A percentile compares a stretch with the other conserved stretches of the same genome.
These are phyloP conservation scores for Cicer yamashitae DNA, from an alignment of 306 rosid genomes.

Conservation along the genomic window DNA sequence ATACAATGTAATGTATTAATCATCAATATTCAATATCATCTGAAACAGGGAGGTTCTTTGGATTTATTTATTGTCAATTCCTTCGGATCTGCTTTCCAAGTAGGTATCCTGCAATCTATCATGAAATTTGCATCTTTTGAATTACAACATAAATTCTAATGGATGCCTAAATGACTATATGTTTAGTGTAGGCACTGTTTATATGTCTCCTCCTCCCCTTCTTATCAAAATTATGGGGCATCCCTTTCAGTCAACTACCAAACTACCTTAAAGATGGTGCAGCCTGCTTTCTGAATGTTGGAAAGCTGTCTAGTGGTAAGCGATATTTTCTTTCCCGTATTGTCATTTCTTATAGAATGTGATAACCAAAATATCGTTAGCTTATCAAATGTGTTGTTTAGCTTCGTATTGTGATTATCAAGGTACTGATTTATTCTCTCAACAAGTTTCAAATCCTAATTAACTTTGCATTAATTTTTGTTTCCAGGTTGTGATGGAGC, in stretches of 20 bases:
- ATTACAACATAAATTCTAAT: constrained; percentile 1
- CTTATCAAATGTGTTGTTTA: neutral
- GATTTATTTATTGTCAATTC: constrained; percentile 93
- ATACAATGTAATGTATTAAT: constrained; percentile 16
- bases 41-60: constrained; percentile 77
- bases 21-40: constrained; percentile 42
- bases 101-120: constrained; percentile 48
- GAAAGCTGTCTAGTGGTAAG: constrained; percentile 71
- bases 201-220: constrained; percentile 81
- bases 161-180: constrained; percentile 38
- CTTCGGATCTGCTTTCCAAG: constrained; percentile 92
- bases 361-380: neutral
- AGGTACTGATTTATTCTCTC: neutral
- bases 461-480: constrained; percentile 32
- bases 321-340: constrained; percentile 22
- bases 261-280: constrained; percentile 85
- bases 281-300: constrained; percentile 83
- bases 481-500: constrained; percentile 63
- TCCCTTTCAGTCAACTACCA: constrained; percentile 83
- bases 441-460: constrained; percentile 20
- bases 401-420: constrained; percentile 36
- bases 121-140: constrained; percentile 12
- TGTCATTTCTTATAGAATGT: constrained; percentile 7
- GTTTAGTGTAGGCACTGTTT: constrained; percentile 76
- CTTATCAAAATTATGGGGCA: constrained; percentile 86